Base-by-base conservation (phyloP, 2,329 filamentous ascomycete genomes). In the Fonsecaea nubica region DNA sequence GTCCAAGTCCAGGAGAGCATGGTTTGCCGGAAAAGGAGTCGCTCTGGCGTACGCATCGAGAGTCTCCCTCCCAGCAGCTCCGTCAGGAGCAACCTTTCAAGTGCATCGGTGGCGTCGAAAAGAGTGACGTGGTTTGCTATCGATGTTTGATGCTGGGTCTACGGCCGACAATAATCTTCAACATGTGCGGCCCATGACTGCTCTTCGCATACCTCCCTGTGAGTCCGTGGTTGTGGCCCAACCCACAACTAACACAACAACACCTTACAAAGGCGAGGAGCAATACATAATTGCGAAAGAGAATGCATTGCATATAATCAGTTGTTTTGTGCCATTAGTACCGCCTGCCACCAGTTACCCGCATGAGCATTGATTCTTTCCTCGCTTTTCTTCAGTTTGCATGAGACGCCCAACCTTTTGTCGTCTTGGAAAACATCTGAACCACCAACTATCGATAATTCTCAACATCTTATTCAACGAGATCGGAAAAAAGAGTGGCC, bases 261-360 rank as follows among this genome's bases (percentile, higher is more conserved):
- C 25, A 36, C 12, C 15, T 18, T 25, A 50, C 18, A 33, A 25
- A 40, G 32, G 21, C 33, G 18, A 61, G 45, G 13, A 25, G 30
- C 36, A 40, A 33, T 48, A 40, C 25, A 21, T 30, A 3, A 45
- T 45, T 18, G 33, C 58, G 45, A 61, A 40, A 61, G n/a, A 38
- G 35, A 36, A 7, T 36, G 12, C 45, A 15, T 21, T 52, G 32
- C 58, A 53, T 35, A 40, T 32, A 52, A 52, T 57, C 58, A 35
- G 33, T 36, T 12, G n/a, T 35, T 25, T 25, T 53, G 42, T 61
- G 18, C 58, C 58, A 61, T 61, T 42, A 40, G 50, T 12, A 38
- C 32, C 25, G 58, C 45, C 45, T 40, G 58, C 58, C 48, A 55
- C 12, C 30, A 1, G 32, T 40, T 61, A 40, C 33, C 58, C 13